phyloP scores from a whole-genome alignment of 1,284 basidiomycete genomes.

The Trametes versicolor region DNA sequence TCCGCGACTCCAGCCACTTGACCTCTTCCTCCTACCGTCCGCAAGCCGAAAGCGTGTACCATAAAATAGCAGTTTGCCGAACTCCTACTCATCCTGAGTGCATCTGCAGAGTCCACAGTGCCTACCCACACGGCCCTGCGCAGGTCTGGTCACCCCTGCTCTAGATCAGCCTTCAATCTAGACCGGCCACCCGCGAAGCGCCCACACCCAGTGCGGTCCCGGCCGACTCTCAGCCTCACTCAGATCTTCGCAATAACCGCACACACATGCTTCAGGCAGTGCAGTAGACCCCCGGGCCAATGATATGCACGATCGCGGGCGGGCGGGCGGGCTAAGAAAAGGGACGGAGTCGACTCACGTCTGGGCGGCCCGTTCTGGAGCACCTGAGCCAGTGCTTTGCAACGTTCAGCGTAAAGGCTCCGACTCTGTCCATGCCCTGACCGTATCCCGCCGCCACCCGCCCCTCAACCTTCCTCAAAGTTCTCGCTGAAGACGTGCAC shows the following conservation, averaged over 20 bases:
- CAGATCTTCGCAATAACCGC: conserved; percentile 1
- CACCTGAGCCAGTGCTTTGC: background rate
- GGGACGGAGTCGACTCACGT: background rate
- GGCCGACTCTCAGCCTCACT: conserved; percentile 4
- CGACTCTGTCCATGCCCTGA: background rate
- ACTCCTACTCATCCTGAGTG: background rate
- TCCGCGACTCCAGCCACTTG: background rate
- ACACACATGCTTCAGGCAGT: background rate
- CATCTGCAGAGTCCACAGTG: background rate
- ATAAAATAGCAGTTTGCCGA: background rate
- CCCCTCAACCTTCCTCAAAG: background rate
- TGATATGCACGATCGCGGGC: background rate
- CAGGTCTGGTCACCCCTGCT: background rate
- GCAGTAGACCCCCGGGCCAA: background rate
- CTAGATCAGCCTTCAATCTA: conserved; percentile 2
- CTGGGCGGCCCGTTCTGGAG: background rate
- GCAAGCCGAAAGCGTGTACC: background rate
- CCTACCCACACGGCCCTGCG: background rate
- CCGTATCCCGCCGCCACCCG: background rate
- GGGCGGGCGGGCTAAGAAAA: background rate
- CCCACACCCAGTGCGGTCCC: conserved; percentile 13
- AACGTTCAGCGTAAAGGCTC: background rate
- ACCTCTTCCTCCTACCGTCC: conserved; percentile 4
- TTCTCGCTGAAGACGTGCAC: background rate
- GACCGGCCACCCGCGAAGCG: conserved; percentile 4